phyloP scores from a whole-genome alignment of 1,139 yeast genomes.

The Suzukiozyma palmioleophila region DNA sequence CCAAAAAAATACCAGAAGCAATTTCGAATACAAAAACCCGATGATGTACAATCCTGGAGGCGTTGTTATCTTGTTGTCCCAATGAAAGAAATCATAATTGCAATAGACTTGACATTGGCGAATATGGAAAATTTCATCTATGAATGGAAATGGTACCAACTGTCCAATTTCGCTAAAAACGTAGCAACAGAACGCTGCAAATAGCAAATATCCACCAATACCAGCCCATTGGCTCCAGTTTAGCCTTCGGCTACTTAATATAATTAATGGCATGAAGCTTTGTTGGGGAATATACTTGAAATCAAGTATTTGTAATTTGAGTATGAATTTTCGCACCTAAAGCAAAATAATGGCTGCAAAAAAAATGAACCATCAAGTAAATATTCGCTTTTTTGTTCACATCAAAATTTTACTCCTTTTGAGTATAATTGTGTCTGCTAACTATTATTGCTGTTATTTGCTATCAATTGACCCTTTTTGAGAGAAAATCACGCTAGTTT shows the following conservation, averaged over 20 bases:
- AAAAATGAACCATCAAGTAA: too few species aligned
- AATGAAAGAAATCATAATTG: constrained; percentile 50
- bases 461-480: too few species aligned
- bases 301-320: too few species aligned
- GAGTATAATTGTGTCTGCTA: too few species aligned
- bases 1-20: constrained; percentile 17
- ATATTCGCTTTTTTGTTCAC: too few species aligned
- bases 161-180: constrained; percentile 15
- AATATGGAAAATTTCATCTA: constrained; percentile 84
- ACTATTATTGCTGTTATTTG: too few species aligned
- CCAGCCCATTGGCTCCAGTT: not conserved
- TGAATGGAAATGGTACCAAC: constrained; percentile 38
- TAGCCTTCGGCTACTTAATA: not conserved
- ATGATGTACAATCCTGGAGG: constrained; percentile 88
- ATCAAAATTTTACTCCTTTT: too few species aligned
- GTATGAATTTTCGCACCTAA: too few species aligned
- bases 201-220: constrained; percentile 4
- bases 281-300: too few species aligned
- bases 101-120: constrained; percentile 73
- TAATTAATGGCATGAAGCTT: not conserved
- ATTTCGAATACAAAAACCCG: constrained; percentile 47
- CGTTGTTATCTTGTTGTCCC: constrained; percentile 93
- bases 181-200: constrained; percentile 14
- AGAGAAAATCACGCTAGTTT: too few species aligned
- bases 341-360: too few species aligned